These are phyloP conservation scores for Melastoma malabathricum DNA, from an alignment of 345 rosid genomes.

Conservation along the genomic window DNA sequence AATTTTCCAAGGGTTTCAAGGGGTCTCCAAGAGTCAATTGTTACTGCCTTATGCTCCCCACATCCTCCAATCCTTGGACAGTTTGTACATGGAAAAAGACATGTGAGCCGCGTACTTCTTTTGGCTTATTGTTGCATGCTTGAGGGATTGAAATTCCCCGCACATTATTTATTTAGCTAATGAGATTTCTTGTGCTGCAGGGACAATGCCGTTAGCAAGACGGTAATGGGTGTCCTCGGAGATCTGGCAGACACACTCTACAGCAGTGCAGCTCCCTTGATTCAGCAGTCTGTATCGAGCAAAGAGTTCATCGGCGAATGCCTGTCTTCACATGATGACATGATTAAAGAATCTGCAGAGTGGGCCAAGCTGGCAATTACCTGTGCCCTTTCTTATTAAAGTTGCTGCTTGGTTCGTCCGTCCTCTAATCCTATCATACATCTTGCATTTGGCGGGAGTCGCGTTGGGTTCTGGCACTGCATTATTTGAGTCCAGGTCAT, in stretches of 20 bases:
- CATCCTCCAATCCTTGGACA: slow-evolving; percentile 32
- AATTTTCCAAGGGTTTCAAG: slow-evolving; percentile 37
- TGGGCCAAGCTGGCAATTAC: slow-evolving; percentile 54
- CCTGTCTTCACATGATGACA: slow-evolving; percentile 34
- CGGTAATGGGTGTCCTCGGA: slow-evolving; percentile 49
- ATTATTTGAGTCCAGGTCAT: slow-evolving; percentile 30
- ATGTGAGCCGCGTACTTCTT: slow-evolving; percentile 15
- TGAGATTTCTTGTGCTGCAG: slow-evolving; percentile 8
- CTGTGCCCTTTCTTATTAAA: slow-evolving; percentile 40
- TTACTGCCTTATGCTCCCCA: slow-evolving; percentile 38
- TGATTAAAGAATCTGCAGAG: slow-evolving; percentile 58
- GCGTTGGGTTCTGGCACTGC: slow-evolving; percentile 24
- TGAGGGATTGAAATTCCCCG: too few relatives aligned
- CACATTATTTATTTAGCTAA: too few relatives aligned
- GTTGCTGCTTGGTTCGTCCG: slow-evolving; percentile 20
- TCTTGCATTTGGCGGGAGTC: slow-evolving; percentile 42
- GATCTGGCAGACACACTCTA: slow-evolving; percentile 50
- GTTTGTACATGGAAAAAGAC: slow-evolving; percentile 32
- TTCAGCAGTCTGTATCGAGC: slow-evolving; percentile 42
- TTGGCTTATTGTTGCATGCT: not conserved
- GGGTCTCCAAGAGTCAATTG: slow-evolving; percentile 29
- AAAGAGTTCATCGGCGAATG: slow-evolving; percentile 43
- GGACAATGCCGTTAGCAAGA: slow-evolving; percentile 40
- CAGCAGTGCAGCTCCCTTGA: slow-evolving; percentile 37
- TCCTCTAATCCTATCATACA: slow-evolving; percentile 6